A percentile compares a stretch with the other conserved stretches of the same genome.
These are phyloP conservation scores for Alternaria brassicae DNA, from an alignment of 2,329 filamentous ascomycete species.

Conservation along the genomic window DNA sequence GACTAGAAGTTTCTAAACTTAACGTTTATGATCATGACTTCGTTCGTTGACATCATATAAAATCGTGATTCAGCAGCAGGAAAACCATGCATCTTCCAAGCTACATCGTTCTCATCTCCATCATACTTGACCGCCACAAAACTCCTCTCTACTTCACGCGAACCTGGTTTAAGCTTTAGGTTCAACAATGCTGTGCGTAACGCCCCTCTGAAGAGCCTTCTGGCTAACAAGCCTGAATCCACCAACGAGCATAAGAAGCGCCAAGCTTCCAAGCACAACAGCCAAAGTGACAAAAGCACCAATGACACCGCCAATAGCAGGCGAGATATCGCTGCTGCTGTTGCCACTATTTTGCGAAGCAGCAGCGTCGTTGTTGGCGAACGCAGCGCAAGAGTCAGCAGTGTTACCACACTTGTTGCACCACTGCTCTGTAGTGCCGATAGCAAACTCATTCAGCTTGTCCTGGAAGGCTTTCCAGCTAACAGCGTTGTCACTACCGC, in stretches of 20 bases:
- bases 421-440: conserved; percentile 72
- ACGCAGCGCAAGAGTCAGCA: conserved; percentile 68
- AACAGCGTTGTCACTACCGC: conserved; percentile 62
- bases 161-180: conserved; percentile 20
- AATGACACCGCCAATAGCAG: conserved; percentile 80
- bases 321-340: conserved; percentile 62
- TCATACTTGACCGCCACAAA: no score
- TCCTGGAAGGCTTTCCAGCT: conserved; percentile 73
- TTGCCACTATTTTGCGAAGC: conserved; percentile 19
- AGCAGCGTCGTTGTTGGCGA: conserved; percentile 30
- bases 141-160: no score
- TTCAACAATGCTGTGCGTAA: conserved; percentile 3
- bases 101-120: not conserved
- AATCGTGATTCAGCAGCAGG: not conserved
- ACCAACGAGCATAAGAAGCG: conserved; percentile 62
- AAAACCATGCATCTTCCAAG: not conserved
- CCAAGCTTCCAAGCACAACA: conserved; percentile 64
- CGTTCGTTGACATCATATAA: not conserved
- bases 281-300: conserved; percentile 72
- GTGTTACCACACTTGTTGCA: conserved; percentile 77
- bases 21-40: not conserved
- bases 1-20: not conserved
- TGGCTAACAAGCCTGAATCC: conserved; percentile 67
- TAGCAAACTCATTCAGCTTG: conserved; percentile 70
- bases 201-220: conserved; percentile 47